Percentiles rank a stretch among this genome's conserved stretches.
Conservation (phyloP, 345 rosid genomes). For the Carallia pectinifolia region DNA sequence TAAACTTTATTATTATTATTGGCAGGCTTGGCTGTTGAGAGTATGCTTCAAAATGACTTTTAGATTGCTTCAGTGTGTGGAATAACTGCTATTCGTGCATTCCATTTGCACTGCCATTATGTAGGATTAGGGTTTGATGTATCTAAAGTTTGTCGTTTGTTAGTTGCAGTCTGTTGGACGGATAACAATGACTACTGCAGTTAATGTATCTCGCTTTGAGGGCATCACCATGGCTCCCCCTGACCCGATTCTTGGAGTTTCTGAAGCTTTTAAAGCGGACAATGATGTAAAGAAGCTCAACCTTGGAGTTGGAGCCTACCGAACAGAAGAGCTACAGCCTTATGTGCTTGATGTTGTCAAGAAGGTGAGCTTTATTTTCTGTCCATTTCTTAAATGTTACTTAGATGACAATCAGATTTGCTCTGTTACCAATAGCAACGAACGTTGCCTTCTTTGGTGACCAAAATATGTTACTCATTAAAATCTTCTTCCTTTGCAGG, state of each 20-base stretch:
- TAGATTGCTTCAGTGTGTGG: background rate
- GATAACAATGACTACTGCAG: constrained; percentile 60
- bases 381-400: constrained; percentile 8
- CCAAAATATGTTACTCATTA: constrained; percentile 1
- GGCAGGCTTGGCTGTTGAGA: background rate
- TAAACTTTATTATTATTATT: background rate
- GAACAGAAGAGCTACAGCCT: constrained; percentile 92
- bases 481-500: constrained; percentile 41
- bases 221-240: constrained; percentile 94
- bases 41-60: background rate
- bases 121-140: background rate
- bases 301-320: constrained; percentile 97
- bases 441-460: constrained; percentile 3
- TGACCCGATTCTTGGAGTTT: constrained; percentile 96
- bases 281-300: constrained; percentile 78
- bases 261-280: constrained; percentile 91
- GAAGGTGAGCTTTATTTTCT: constrained; percentile 48
- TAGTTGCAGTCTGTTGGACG: constrained; percentile 59
- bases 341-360: constrained; percentile 93
- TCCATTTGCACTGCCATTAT: background rate
- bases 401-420: background rate
- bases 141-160: constrained; percentile 7
- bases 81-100: background rate
- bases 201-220: constrained; percentile 77
- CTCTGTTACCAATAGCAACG: background rate